Base-by-base conservation (phyloP, 192 early-diverging fungal genomes). In the Mortierella hygrophila region DNA sequence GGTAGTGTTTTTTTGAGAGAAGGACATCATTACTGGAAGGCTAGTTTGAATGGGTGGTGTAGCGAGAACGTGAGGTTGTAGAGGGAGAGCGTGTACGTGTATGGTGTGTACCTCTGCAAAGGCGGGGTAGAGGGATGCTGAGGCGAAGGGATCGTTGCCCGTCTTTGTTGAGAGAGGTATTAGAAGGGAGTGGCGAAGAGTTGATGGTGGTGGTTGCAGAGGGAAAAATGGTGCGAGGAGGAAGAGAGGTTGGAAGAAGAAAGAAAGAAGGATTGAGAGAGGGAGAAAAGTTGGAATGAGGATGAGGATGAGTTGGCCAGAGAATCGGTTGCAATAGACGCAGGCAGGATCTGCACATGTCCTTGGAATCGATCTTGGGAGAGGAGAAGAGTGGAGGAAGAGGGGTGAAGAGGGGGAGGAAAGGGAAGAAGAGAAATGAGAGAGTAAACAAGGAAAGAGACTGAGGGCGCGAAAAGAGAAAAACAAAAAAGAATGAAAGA, bases 281-380 rank as follows among this genome's bases (percentile, higher is more conserved):
- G 29, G 9, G 29, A 10, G 60, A 60, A 23, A 26, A n/a, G 9
- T 23, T 20, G 21, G 23, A n/a, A 26, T 10, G 57, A 60, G 57
- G n/a, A n/a, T 32, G 29, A 65, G 60, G 29, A 32, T 32, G 26
- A 65, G 11, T 65, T 65, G 60, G 60, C 29, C 60, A 65, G 11
- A 65, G 60, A 65, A 26, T 65, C 60, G 60, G 60, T 65, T 65
- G 60, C 60, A 32, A 65, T 65, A 65, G 60, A 65, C 60, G 29
- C 60, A 65, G 29, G 29, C 60, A 65, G 60, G 60, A 65, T 65
- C 60, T 65, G 60, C 60, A 32, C 60, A 65, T 65, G 29, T 32
- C 29, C 60, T 65, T 65, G 60, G 60, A 65, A 65, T 65, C 60
- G 60, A 65, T 32, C 29, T 32, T 65, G n/a, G 13, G 7, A n/a